Evolutionary conservation across 2,329 filamentous ascomycete species (phyloP).

Genomic region (Ophiobolus disseminans): DNA sequence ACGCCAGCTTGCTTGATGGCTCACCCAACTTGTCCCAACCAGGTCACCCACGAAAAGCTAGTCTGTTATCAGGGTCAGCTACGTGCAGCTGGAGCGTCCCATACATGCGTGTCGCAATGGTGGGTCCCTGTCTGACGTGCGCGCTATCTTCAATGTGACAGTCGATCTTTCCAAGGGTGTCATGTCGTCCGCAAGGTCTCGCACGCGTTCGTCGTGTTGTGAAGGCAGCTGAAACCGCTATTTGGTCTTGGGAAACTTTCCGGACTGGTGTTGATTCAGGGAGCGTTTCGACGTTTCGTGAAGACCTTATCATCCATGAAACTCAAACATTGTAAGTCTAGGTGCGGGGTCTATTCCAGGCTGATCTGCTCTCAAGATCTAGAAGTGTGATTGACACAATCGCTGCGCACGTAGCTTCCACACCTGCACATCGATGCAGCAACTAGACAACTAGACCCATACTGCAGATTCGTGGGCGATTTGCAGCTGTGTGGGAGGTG

Average conservation of each 20-base stretch:
- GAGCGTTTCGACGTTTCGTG: too few species aligned
- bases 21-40: conserved; percentile 1
- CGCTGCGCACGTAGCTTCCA: too few species aligned
- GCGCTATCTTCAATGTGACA: conserved; percentile 2
- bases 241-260: neutral
- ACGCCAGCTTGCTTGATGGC: neutral
- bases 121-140: conserved; percentile 5
- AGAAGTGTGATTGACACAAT: too few species aligned
- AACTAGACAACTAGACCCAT: neutral
- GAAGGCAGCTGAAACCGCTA: neutral
- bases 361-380: too few species aligned
- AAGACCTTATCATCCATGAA: too few species aligned
- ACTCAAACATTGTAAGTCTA: too few species aligned
- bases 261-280: neutral
- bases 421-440: too few species aligned
- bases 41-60: conserved; percentile 1
- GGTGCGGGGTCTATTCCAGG: too few species aligned
- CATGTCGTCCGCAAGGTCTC: neutral
- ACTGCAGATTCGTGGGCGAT: neutral
- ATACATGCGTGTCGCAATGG: too few species aligned
- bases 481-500: neutral
- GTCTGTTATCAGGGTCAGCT: neutral
- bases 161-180: neutral
- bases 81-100: conserved; percentile 1
- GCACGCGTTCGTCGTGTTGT: neutral